Evolutionary conservation across 2,329 filamentous ascomycete species (phyloP), one percentile per base, ranked within the genome.

Genomic region (Colletotrichum sp.): DNA sequence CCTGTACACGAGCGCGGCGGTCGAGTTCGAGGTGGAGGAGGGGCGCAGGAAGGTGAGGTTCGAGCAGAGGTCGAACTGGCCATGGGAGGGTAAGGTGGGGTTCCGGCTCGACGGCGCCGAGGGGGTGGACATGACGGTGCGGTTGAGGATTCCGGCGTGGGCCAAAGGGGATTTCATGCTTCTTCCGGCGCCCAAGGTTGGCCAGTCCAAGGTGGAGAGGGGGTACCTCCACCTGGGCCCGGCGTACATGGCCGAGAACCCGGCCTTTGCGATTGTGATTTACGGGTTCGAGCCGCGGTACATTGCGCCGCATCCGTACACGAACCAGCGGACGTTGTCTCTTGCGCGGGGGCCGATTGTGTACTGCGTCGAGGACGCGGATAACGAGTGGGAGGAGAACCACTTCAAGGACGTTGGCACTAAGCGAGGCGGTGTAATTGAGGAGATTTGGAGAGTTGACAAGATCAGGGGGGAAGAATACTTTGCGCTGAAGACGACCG

Each of bases 361-460:
- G 7, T 93, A 93, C 80, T 93, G 91, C 73, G 86, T 89, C 6
- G 91, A 93, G 79, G 91, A 93, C 71, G 79, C 85, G 8, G 91
- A 93, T 78, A 91, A 92, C 72, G 43, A 82, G 1, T 91, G 89
- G 89, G 90, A 89, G 66, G 78, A 83, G 2, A 86, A 91, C 77
- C 90, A 92, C 80, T 91, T 91, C 83, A 90, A 87, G 78, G 83
- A 85, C 71, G 77, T 85, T n/a, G 80, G 80, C 18, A 78, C 84
- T 65, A 78, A 77, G 61, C 71, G 78, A 15, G 77, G 77, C 21
- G 71, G 79, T 8, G 12, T 30, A 2, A 58, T 80, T 6, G 66
- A 30, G 9, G 80, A 80, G 52, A 79, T 80, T 66, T 64, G 73
- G 52, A 71, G 73, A 36, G 77, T 69, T 18, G 76, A 76, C 10